Conservation (phyloP, 2,329 filamentous ascomycete species). For the Anisogramma anomala region DNA sequence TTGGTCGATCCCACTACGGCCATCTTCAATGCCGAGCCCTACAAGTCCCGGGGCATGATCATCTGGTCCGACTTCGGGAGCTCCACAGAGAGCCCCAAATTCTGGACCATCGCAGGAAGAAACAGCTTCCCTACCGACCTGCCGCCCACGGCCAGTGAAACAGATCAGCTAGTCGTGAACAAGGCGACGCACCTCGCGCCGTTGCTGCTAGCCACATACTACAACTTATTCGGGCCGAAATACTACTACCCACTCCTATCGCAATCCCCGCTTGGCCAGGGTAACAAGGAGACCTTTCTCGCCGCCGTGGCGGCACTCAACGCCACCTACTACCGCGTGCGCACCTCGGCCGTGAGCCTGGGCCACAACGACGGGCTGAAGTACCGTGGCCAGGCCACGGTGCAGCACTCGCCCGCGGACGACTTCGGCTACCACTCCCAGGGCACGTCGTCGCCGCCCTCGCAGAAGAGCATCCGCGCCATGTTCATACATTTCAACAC, state of each 20-base stretch:
- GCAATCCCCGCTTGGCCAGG: conserved; percentile 31
- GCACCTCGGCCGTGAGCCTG: conserved; percentile 22
- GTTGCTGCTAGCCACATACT: conserved; percentile 39
- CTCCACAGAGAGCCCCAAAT: conserved; percentile 29
- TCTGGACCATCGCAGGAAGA: conserved; percentile 32
- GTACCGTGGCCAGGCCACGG: conserved; percentile 20
- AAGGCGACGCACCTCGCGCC: conserved; percentile 35
- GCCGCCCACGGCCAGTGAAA: conserved; percentile 23
- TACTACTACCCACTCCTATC: conserved; percentile 38
- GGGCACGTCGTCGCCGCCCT: background rate
- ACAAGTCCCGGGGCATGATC: conserved; percentile 38
- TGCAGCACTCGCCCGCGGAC: conserved; percentile 22
- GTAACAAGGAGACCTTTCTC: conserved; percentile 38
- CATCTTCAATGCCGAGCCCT: conserved; percentile 41
- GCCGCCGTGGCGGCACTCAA: conserved; percentile 32
- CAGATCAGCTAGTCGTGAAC: conserved; percentile 36
- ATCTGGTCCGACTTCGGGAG: conserved; percentile 47
- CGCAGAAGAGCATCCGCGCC: conserved; percentile 15
- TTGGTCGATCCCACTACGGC: conserved; percentile 22
- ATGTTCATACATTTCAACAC: conserved; percentile 28
- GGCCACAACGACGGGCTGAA: conserved; percentile 22
- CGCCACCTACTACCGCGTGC: conserved; percentile 29
- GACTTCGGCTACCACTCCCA: conserved; percentile 17
- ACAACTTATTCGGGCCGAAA: conserved; percentile 42
- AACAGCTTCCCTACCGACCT: conserved; percentile 20